Percentiles rank a stretch among this genome's conserved stretches.
These are phyloP conservation scores for Fusarium transvaalense DNA, from an alignment of 2,329 filamentous ascomycete species.

Conservation along the genomic window DNA sequence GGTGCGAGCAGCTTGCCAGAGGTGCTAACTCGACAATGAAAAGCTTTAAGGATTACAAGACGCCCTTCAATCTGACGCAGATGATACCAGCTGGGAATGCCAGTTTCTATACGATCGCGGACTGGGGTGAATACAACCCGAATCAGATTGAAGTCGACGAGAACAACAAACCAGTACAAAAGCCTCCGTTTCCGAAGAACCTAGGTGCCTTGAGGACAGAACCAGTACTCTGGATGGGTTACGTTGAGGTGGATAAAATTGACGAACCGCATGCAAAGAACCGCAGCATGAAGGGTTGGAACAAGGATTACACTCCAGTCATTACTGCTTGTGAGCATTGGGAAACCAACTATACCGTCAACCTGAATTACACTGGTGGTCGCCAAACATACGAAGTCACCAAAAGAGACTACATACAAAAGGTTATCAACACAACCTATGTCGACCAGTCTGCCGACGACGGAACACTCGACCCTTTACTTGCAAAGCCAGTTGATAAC, in stretches of 20 bases:
- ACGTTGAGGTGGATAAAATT: constrained; percentile 29
- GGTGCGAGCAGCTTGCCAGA: constrained; percentile 32
- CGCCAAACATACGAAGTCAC: constrained; percentile 32
- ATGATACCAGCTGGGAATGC: constrained; percentile 28
- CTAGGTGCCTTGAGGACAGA: constrained; percentile 36
- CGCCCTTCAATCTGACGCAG: constrained; percentile 33
- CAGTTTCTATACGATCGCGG: constrained; percentile 19
- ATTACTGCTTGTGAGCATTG: constrained; percentile 41
- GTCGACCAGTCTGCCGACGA: constrained; percentile 6
- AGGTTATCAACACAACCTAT: constrained; percentile 36
- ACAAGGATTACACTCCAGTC: constrained; percentile 18
- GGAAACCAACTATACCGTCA: constrained; percentile 38
- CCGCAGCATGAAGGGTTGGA: constrained; percentile 11
- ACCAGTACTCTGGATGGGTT: constrained; percentile 38
- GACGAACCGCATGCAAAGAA: constrained; percentile 5
- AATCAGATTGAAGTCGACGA: constrained; percentile 19
- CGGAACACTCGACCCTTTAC: constrained; percentile 22
- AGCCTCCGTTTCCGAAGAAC: constrained; percentile 27
- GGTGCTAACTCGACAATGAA: constrained; percentile 3
- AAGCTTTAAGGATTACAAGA: not conserved
- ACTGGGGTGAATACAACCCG: constrained; percentile 28
- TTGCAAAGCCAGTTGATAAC: constrained; percentile 21
- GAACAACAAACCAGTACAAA: constrained; percentile 3
- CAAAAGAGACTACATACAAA: constrained; percentile 24
- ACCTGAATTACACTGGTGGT: constrained; percentile 37